phyloP scores from a whole-genome alignment of 441 rosid genomes.

The Metrosideros polymorpha region DNA sequence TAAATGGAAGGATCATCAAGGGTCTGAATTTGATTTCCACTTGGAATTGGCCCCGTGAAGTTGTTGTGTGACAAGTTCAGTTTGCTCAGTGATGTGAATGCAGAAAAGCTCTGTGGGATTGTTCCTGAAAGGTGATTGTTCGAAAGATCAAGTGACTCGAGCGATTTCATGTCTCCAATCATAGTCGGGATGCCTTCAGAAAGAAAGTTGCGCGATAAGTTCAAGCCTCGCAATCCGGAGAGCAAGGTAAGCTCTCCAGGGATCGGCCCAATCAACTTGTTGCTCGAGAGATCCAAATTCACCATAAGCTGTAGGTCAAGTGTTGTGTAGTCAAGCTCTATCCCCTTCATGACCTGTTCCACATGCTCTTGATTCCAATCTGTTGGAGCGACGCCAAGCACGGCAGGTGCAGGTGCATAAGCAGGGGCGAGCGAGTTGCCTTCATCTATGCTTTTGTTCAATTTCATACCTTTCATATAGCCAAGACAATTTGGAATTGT shows the following conservation, averaged over 20 bases:
- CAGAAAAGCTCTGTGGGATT: not conserved
- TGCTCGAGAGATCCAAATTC: not conserved
- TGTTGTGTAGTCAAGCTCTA: not conserved
- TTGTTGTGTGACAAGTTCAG: not conserved
- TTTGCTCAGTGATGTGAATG: not conserved
- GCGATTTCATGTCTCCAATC: not conserved
- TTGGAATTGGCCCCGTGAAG: not conserved
- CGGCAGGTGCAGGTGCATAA: accelerated
- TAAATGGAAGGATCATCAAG: not conserved
- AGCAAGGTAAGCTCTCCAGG: not conserved
- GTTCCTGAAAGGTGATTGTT: not conserved
- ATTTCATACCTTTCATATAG: not conserved
- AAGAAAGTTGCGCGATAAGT: not conserved
- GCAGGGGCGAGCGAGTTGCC: not conserved
- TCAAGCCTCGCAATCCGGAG: not conserved
- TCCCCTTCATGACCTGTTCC: not conserved
- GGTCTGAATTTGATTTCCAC: not conserved
- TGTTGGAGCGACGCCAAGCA: accelerated
- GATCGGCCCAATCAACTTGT: not conserved
- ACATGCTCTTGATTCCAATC: not conserved
- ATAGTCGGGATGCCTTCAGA: not conserved
- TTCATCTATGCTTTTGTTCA: not conserved
- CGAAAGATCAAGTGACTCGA: not conserved
- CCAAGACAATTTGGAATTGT: not conserved
- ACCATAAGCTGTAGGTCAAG: not conserved